Conservation (phyloP, 2,329 filamentous ascomycete genomes). For the Ophiostoma pallidulum region DNA sequence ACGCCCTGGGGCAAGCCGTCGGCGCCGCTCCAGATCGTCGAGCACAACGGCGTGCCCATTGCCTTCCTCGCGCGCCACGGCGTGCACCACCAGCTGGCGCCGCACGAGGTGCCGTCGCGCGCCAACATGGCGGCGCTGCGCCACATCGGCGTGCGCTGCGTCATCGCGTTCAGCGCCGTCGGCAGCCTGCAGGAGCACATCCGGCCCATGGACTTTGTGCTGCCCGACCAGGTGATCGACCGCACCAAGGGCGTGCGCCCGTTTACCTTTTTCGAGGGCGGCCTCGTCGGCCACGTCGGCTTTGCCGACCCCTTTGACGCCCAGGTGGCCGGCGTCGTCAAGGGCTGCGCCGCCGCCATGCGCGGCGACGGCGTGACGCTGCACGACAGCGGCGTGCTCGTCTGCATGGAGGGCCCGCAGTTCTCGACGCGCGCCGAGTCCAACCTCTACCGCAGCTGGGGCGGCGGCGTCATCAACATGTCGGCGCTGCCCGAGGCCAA, state of each 20-base stretch:
- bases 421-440: constrained; percentile 96
- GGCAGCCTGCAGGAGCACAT: constrained; percentile 88
- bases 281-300: constrained; percentile 85
- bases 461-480: constrained; percentile 97
- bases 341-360: constrained; percentile 63
- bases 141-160: constrained; percentile 74
- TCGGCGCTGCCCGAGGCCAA: constrained; percentile 91
- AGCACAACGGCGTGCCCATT: constrained; percentile 71
- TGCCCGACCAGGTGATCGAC: constrained; percentile 95
- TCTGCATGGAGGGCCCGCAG: constrained; percentile 99
- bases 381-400: constrained; percentile 73
- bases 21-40: constrained; percentile 72
- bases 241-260: constrained; percentile 90
- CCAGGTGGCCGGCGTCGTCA: constrained; percentile 64
- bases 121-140: constrained; percentile 98
- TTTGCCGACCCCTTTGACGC: constrained; percentile 94
- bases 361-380: constrained; percentile 76
- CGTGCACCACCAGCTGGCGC: constrained; percentile 75
- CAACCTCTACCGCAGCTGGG: constrained; percentile 89
- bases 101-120: constrained; percentile 87
- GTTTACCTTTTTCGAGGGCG: constrained; percentile 91
- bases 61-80: constrained; percentile 95
- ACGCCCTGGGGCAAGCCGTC: constrained; percentile 86
- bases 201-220: constrained; percentile 90
- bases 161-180: constrained; percentile 93